phyloP scores from a whole-genome alignment of 1,139 yeast genomes.

The Saccharomyces hybrid region DNA sequence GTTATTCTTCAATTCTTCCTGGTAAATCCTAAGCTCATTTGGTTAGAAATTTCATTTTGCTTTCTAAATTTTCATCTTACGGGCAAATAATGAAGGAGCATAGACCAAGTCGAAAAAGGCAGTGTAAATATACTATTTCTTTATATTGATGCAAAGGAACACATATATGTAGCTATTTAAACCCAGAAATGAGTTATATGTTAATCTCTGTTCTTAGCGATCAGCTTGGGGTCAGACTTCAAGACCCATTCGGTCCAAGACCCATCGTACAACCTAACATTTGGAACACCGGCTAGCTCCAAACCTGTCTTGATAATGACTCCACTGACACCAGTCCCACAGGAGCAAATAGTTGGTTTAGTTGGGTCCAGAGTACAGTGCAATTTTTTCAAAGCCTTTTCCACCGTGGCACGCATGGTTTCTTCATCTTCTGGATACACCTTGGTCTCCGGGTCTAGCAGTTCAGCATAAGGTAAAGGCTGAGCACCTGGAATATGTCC shows the following conservation, averaged over 20 bases:
- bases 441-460: slow-evolving; percentile 43
- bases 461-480: slow-evolving; percentile 63
- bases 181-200: background rate
- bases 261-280: slow-evolving; percentile 78
- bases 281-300: slow-evolving; percentile 46
- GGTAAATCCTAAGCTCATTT: background rate
- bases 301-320: slow-evolving; percentile 70
- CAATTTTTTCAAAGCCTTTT: slow-evolving; percentile 14
- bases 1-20: no score
- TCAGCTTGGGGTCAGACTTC: slow-evolving; percentile 31
- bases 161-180: background rate
- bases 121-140: no score
- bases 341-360: slow-evolving; percentile 72
- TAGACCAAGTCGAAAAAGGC: no score
- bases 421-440: slow-evolving; percentile 34
- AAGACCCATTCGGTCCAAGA: slow-evolving; percentile 68
- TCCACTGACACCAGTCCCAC: slow-evolving; percentile 96
- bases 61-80: background rate
- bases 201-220: slow-evolving; percentile 28
- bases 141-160: background rate
- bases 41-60: background rate
- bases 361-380: slow-evolving; percentile 33
- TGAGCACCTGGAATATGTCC: slow-evolving; percentile 84
- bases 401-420: slow-evolving; percentile 17
- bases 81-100: background rate